phyloP scores from a whole-genome alignment of 257 asterid genomes.

The Thymus quinquecostatus region DNA sequence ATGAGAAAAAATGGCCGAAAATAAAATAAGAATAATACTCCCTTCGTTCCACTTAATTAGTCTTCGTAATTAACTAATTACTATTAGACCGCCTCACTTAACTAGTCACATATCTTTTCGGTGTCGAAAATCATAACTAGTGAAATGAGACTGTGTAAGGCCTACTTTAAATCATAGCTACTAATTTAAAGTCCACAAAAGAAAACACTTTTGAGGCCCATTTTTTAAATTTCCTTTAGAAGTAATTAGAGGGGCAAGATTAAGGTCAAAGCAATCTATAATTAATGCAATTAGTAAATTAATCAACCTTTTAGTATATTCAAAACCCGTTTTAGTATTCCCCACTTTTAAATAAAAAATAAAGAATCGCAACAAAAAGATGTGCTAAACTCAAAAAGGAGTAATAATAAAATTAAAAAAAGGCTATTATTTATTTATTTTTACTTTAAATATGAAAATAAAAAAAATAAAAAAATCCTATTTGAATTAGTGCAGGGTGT shows the following conservation, averaged over 20 bases:
- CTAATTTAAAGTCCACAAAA: not conserved
- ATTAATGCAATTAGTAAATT: not conserved
- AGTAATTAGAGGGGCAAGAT: not conserved
- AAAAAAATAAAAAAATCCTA: too few species aligned
- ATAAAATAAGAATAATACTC: too few species aligned
- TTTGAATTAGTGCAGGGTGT: too few species aligned
- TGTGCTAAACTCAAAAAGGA: too few species aligned
- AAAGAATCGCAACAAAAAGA: not conserved
- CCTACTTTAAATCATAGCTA: not conserved
- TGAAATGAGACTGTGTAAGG: too few species aligned
- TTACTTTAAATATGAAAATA: too few species aligned
- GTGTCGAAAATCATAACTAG: too few species aligned
- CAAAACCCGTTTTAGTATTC: not conserved
- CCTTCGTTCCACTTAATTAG: too few species aligned
- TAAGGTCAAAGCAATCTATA: not conserved
- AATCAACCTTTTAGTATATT: not conserved
- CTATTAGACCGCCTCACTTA: too few species aligned
- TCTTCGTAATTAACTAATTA: too few species aligned
- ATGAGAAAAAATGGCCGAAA: not conserved
- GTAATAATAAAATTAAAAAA: too few species aligned
- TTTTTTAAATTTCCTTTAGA: not conserved
- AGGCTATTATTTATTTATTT: not conserved
- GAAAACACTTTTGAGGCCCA: not conserved
- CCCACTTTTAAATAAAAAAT: not conserved
- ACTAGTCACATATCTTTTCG: too few species aligned